These are phyloP conservation scores for Komagataella phaffii DNA, from an alignment of 805 yeast genomes.

Conservation along the genomic window DNA sequence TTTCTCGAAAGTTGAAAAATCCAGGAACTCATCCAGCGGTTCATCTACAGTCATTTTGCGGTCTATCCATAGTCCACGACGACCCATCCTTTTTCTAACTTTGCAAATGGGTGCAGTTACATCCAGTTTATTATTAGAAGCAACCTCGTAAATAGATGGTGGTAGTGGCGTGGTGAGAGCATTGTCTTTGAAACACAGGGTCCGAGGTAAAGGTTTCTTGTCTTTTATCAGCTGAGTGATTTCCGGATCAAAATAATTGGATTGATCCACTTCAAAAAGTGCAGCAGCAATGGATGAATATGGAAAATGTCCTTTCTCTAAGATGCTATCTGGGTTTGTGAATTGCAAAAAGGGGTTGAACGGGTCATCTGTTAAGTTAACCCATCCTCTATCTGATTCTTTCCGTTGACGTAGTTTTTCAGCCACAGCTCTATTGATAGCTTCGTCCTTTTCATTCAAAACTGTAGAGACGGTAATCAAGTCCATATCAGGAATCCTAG, in stretches of 20 bases:
- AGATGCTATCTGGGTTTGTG: slow-evolving; percentile 32
- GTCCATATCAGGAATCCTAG: slow-evolving; percentile 88
- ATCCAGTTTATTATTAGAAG: slow-evolving; percentile 9
- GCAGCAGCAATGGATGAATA: slow-evolving; percentile 69
- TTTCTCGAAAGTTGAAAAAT: slow-evolving; percentile 20
- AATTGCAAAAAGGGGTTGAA: slow-evolving; percentile 70
- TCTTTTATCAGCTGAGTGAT: slow-evolving; percentile 29
- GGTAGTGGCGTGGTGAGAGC: slow-evolving; percentile 28
- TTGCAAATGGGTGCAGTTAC: slow-evolving; percentile 39
- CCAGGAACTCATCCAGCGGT: slow-evolving; percentile 22
- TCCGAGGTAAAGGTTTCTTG: slow-evolving; percentile 29
- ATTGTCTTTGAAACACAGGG: slow-evolving; percentile 31
- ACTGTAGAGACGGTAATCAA: slow-evolving; percentile 71
- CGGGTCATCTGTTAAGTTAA: slow-evolving; percentile 80
- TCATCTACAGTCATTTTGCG: slow-evolving; percentile 37
- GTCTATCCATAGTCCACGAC: slow-evolving; percentile 64
- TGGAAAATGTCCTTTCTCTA: slow-evolving; percentile 56
- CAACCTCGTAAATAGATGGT: slow-evolving; percentile 31
- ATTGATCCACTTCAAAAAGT: slow-evolving; percentile 48
- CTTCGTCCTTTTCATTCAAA: slow-evolving; percentile 59
- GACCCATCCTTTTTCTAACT: slow-evolving; percentile 63
- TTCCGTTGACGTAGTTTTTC: slow-evolving; percentile 68
- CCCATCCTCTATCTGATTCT: slow-evolving; percentile 59
- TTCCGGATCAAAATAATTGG: slow-evolving; percentile 34
- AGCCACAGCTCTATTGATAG: slow-evolving; percentile 71